Evolutionary conservation across 116 monocot species (phyloP), one percentile per base, ranked within the genome.

Genomic region (Trichopus zeylanicus): DNA sequence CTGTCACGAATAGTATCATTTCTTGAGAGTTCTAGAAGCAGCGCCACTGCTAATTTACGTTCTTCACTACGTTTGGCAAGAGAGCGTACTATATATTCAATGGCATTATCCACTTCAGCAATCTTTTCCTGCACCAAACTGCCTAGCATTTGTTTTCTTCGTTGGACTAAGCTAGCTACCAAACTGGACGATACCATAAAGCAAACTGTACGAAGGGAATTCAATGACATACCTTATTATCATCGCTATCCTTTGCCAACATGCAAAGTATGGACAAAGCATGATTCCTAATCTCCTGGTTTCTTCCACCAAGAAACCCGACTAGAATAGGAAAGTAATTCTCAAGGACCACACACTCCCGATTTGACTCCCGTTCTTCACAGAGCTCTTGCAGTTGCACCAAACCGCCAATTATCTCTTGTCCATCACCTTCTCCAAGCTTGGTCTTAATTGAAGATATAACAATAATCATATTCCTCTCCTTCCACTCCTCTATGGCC

Each of bases 401-500:
- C 47, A 73, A 55, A 26, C 28, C 16, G 25, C 29, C 26, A 6
- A 67, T 30, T 55, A 67, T 59, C 61, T 61, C 67, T 31, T 65
- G 34, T 18, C 67, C 61, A 22, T 49, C 54, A 9, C 22, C 33
- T 23, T 55, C 60, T 3, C 16, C 46, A 19, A 73, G 49, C 16
- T 61, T 66, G 25, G 47, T 25, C 53, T 67, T 73, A 15, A 73
- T 55, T 1, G 66, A 67, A 15, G 61, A 29, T 23, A 73, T 67
- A 16, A 30, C 35, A n/a, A 73, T 67, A 4, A 73, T 66, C 3
- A 47, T 53, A n/a, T 73, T 73, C 61, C 73, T 66, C 48, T 73
- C 73, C 61, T 62, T 73, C 73, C 73, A 73, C 67, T 73, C 73
- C 49, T 73, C 73, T 28, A 73, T 73, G 1, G 65, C 58, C 31